Conservation (phyloP, 441 rosid species). For the Kokia cookei region DNA sequence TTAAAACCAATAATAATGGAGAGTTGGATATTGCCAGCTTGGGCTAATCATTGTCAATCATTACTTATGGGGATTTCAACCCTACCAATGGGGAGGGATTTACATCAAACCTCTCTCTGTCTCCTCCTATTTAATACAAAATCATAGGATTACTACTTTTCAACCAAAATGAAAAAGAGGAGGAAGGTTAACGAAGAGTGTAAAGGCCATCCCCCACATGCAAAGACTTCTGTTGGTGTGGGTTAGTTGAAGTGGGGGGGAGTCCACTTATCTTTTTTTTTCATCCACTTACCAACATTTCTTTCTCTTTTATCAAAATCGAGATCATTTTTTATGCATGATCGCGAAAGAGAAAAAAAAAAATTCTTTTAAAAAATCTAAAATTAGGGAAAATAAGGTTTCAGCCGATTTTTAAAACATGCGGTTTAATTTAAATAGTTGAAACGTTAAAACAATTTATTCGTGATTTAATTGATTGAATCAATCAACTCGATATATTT, state of each 20-base stretch:
- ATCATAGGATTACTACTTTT: too few species aligned
- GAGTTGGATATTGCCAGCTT: background rate
- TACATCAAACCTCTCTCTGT: background rate
- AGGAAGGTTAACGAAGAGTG: background rate
- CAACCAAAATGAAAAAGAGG: too few species aligned
- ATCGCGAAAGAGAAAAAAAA: too few species aligned
- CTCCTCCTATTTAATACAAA: background rate
- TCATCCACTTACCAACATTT: background rate
- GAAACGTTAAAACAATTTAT: too few species aligned
- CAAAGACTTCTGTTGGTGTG: background rate
- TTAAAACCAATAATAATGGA: background rate
- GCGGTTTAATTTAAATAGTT: too few species aligned
- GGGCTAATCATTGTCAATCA: background rate
- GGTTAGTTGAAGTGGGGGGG: background rate
- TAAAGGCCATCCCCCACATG: background rate
- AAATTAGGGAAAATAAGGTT: too few species aligned
- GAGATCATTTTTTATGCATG: background rate
- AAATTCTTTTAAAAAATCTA: too few species aligned
- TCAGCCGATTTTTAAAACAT: too few species aligned
- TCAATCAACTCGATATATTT: too few species aligned
- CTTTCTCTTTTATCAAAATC: background rate
- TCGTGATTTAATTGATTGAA: too few species aligned
- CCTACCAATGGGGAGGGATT: background rate
- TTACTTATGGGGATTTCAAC: background rate
- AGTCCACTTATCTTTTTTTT: background rate